Evolutionary conservation across 1,284 basidiomycete species (phyloP).

Genomic region (Rhodotorula sp.): DNA sequence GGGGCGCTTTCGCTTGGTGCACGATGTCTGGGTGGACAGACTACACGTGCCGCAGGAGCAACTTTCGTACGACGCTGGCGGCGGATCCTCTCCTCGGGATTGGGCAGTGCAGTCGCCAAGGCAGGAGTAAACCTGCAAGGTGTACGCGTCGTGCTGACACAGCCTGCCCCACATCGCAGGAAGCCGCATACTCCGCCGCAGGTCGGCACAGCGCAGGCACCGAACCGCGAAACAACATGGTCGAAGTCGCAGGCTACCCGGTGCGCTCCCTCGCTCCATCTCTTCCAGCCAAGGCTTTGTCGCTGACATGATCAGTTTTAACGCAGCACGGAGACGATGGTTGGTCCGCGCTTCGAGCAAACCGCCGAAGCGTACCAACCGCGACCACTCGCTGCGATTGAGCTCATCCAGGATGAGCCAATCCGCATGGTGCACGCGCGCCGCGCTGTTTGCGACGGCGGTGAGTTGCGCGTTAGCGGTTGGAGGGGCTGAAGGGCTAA

Average conservation of each 20-base stretch:
- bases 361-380: constrained; percentile 82
- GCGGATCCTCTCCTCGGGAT: too few relatives aligned
- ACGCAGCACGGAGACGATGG: constrained; percentile 48
- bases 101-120: too few relatives aligned
- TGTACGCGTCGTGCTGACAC: not conserved
- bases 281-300: not conserved
- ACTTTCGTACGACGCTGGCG: too few relatives aligned
- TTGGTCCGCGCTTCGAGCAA: constrained; percentile 85
- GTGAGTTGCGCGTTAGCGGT: constrained; percentile 55
- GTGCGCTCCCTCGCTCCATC: constrained; percentile 5
- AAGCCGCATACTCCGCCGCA: constrained; percentile 37
- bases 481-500: not conserved
- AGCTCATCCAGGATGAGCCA: constrained; percentile 80
- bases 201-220: constrained; percentile 23
- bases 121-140: too few relatives aligned
- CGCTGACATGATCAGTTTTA: not conserved
- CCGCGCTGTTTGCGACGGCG: constrained; percentile 88
- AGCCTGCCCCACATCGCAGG: not conserved
- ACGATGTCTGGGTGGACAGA: too few relatives aligned
- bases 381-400: constrained; percentile 85
- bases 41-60: too few relatives aligned
- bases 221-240: constrained; percentile 37
- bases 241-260: constrained; percentile 22
- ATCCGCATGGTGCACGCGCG: constrained; percentile 74
- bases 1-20: too few relatives aligned